These are phyloP conservation scores for Parmelia sp. DNA, from an alignment of 495 filamentous ascomycete species.

Conservation along the genomic window DNA sequence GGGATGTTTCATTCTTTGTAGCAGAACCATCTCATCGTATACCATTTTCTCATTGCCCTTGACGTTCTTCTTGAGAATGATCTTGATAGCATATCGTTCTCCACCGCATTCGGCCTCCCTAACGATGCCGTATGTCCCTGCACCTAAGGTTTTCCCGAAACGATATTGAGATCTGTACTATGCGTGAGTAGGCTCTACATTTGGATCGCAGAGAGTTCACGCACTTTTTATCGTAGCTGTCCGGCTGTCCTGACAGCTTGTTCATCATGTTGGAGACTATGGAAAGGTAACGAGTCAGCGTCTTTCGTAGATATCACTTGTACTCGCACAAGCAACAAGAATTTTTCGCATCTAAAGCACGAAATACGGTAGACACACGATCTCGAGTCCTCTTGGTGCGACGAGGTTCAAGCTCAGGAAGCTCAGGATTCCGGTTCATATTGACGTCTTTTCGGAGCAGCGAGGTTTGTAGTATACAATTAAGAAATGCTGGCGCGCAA, in stretches of 20 bases:
- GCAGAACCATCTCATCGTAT: constrained; percentile 89
- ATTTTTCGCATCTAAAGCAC: constrained; percentile 1
- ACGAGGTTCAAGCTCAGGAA: constrained; percentile 7
- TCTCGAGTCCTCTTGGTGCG: constrained; percentile 2
- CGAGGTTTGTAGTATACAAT: background rate
- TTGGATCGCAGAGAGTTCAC: constrained; percentile 18
- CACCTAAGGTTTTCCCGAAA: constrained; percentile 89
- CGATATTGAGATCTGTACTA: constrained; percentile 67
- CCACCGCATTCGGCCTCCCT: constrained; percentile 76
- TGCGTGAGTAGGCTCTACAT: constrained; percentile 19
- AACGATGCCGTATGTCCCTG: constrained; percentile 97
- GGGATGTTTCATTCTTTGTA: constrained; percentile 83
- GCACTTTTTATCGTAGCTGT: constrained; percentile 98
- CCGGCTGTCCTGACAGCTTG: constrained; percentile 94
- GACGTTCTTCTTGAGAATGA: constrained; percentile 99
- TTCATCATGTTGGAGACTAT: constrained; percentile 86
- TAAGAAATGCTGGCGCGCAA: background rate
- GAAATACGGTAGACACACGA: constrained; percentile 5
- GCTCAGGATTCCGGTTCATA: constrained; percentile 15
- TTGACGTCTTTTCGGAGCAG: constrained; percentile 14
- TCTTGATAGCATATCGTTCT: constrained; percentile 94
- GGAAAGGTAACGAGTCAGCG: constrained; percentile 31
- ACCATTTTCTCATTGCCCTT: constrained; percentile 98
- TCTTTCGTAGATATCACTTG: background rate
- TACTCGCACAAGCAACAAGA: background rate